Base-by-base conservation (phyloP, 352 stramenopile species). In the Thalassiosira hispida region DNA sequence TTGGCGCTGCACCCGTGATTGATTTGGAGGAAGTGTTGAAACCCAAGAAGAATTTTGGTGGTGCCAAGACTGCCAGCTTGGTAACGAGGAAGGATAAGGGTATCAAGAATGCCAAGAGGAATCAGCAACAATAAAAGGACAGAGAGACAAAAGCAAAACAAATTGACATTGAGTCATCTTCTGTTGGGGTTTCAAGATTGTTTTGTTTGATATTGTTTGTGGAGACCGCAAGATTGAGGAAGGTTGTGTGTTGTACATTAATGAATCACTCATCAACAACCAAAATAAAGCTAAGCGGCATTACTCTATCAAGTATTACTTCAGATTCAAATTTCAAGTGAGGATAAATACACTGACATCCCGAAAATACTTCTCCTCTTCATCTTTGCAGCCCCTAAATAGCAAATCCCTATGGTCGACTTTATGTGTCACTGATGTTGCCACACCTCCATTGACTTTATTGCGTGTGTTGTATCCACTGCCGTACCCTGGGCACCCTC, bases 81-180 rank as follows among this genome's bases (percentile, higher is more conserved):
- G 87, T 90, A 14, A 91, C 92, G 9, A 70, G 91, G n/a, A 94
- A 94, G 69, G 80, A 95, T 70, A 96, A 96, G 76, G 93, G 93
- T 57, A 71, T 96, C 9, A 96, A 96, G 80, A 96, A 96, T 89
- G 93, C 93, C 8, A 96, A 96, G 79, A 87, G 93, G 16, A 73
- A 73, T 57, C 31, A 8, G 31, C 31, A 38, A 38, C 46, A 61
- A 29, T 7, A 40, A 25, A 57, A 56, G 1, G 12, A 25, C 4
- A 52, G 38, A 27, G 23, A n/a, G 11, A 57, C 40, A 18, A 14
- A 38, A 57, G 25, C 25, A 55, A 35, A 49, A n/a, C n/a, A n/a
- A n/a, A n/a, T n/a, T 38, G 8, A 38, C 31, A 38, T 38, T 6
- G 42, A 51, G n/a, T n/a, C n/a, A n/a, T 38, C 31, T 38, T 38